Conservation (phyloP, 768 basidiomycete genomes). For the Lactarius akahatsu region DNA sequence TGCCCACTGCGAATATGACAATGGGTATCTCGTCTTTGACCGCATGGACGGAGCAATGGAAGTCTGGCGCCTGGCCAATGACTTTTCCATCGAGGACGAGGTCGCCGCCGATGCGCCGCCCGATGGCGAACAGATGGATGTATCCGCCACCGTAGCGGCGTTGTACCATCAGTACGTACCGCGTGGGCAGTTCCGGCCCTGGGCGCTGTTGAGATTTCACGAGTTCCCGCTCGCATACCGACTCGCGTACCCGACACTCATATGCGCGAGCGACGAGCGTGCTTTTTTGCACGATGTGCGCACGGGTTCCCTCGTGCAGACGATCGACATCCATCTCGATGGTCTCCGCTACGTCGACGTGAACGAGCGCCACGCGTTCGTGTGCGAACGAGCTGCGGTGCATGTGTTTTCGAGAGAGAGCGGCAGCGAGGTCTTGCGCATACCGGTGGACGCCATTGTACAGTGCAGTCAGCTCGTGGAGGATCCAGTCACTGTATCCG, state of each 20-base stretch:
- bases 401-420: conserved; percentile 54
- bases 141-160: conserved; percentile 31
- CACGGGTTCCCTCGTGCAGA: conserved; percentile 48
- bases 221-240: conserved; percentile 53
- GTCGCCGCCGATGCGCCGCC: neutral
- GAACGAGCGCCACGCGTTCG: conserved; percentile 53
- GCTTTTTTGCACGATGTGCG: conserved; percentile 67
- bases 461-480: conserved; percentile 6
- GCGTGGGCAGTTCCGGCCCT: conserved; percentile 60
- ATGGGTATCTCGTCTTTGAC: conserved; percentile 72
- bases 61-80: conserved; percentile 58
- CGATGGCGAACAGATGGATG: conserved; percentile 34
- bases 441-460: conserved; percentile 18
- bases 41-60: conserved; percentile 48
- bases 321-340: conserved; percentile 43
- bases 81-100: conserved; percentile 25
- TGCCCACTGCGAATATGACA: conserved; percentile 73
- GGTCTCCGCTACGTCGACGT: conserved; percentile 60
- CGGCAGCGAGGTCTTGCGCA: conserved; percentile 45
- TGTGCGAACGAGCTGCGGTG: conserved; percentile 51
- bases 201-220: conserved; percentile 55
- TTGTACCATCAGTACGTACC: conserved; percentile 21
- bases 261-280: conserved; percentile 45
- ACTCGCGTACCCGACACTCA: conserved; percentile 64
- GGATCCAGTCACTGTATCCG: neutral